Evolutionary conservation across 139 green algal genomes (phyloP), one percentile per base, ranked within the genome.

Genomic region (Chlamydomonas applanata): DNA sequence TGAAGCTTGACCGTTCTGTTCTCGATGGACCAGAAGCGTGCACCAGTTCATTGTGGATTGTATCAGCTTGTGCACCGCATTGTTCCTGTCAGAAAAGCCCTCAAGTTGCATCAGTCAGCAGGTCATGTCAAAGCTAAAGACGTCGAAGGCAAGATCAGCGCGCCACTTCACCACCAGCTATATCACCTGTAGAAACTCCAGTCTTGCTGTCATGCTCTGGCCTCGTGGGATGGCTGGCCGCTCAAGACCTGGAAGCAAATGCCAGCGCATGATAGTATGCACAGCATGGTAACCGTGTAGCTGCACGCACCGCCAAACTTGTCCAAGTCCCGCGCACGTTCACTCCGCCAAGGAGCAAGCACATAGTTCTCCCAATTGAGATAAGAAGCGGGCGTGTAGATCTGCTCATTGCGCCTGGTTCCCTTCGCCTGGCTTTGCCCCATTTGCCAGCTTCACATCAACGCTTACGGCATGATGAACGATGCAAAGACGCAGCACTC

Each of bases 121-220:
- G 46, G n/a, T n/a, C n/a, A n/a, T n/a, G n/a, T n/a, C n/a, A n/a
- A n/a, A n/a, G n/a, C n/a, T n/a, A n/a, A n/a, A n/a, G n/a, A n/a
- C n/a, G n/a, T n/a, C n/a, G n/a, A n/a, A n/a, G n/a, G n/a, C n/a
- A n/a, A n/a, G n/a, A n/a, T n/a, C n/a, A n/a, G n/a, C n/a, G n/a
- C n/a, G n/a, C n/a, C n/a, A 49, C 11, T 49, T 49, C 7, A 27
- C 4, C 24, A 29, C 9, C 53, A 62, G 53, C 5, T 32, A 32
- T 4, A 32, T 13, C 4, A 66, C 59, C 59, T 66, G 59, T 16
- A 66, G 59, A 25, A 66, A 66, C 59, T 66, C 20, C 25, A 66
- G n/a, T 4, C 29, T 35, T 14, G 59, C 59, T 24, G 59, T 66
- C 59, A 66, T 36, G 59, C 59, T 66, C 27, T n/a, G 11, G 4